Conservation (phyloP, 1,139 yeast species). For the Blastobotrys persicus region DNA sequence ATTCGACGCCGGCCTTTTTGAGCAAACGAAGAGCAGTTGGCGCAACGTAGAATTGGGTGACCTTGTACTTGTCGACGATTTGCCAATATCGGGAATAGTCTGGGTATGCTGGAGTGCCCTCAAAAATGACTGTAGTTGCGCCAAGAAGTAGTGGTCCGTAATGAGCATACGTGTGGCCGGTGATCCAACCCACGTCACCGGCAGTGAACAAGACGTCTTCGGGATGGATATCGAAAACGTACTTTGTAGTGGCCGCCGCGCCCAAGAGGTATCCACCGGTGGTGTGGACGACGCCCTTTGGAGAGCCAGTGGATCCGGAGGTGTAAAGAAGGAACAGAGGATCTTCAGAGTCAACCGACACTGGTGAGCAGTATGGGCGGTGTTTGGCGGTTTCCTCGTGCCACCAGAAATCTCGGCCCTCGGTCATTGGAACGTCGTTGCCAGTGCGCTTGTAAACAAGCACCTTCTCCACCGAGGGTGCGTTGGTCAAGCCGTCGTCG, state of each 20-base stretch:
- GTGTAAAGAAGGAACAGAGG: conserved; percentile 92
- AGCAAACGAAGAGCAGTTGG: conserved; percentile 96
- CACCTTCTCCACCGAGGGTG: conserved; percentile 79
- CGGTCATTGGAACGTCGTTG: conserved; percentile 61
- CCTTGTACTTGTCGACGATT: conserved; percentile 87
- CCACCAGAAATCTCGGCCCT: conserved; percentile 94
- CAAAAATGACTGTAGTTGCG: conserved; percentile 87
- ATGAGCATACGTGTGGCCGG: conserved; percentile 95
- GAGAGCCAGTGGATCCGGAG: conserved; percentile 96
- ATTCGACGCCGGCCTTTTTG: conserved; percentile 93
- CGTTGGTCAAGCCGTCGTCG: conserved; percentile 81
- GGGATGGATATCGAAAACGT: conserved; percentile 82
- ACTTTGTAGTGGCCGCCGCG: conserved; percentile 91
- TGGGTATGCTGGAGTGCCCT: conserved; percentile 98
- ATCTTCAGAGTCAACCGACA: conserved; percentile 85
- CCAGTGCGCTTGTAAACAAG: conserved; percentile 88
- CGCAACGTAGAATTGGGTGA: conserved; percentile 96
- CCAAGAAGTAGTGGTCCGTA: conserved; percentile 93
- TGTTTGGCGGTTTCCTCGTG: conserved; percentile 79
- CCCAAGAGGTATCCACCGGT: conserved; percentile 94
- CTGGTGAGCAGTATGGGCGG: conserved; percentile 85
- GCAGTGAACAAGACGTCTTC: conserved; percentile 87
- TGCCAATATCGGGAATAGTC: conserved; percentile 97
- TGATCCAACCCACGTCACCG: conserved; percentile 99
- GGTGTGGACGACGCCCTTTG: conserved; percentile 95